A percentile compares a stretch with the other conserved stretches of the same genome.
phyloP scores from a whole-genome alignment of 2,329 filamentous ascomycete species.

The Aspergillus intermedius region DNA sequence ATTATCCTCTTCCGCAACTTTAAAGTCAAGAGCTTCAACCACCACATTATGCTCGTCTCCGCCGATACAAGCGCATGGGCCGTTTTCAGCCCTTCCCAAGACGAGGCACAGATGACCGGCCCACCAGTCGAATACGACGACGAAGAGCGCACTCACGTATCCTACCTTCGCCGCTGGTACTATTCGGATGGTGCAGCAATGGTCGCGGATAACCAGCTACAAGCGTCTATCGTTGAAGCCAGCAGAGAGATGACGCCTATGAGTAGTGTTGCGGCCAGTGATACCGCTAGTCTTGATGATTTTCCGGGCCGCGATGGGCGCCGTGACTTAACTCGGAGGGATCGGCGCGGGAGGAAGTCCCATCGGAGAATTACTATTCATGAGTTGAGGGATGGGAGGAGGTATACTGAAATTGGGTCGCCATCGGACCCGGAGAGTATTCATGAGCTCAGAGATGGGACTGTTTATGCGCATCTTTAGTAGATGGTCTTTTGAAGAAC shows the following conservation, averaged over 20 bases:
- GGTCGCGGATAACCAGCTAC: conserved; percentile 30
- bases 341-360: conserved; percentile 24
- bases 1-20: conserved; percentile 42
- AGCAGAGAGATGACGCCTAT: conserved; percentile 20
- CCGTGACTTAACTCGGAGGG: conserved; percentile 17
- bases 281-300: conserved; percentile 24
- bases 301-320: conserved; percentile 13
- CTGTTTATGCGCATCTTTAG: conserved; percentile 37
- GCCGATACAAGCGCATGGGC: conserved; percentile 41
- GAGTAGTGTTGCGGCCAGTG: conserved; percentile 24
- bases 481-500: too few species aligned
- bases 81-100: conserved; percentile 31
- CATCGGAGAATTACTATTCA: conserved; percentile 36
- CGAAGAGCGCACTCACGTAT: conserved; percentile 32
- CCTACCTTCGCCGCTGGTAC: conserved; percentile 38
- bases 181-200: conserved; percentile 26
- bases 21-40: conserved; percentile 36
- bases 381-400: conserved; percentile 36
- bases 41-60: conserved; percentile 37
- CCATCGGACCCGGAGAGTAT: conserved; percentile 32
- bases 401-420: conserved; percentile 36
- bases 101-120: conserved; percentile 26
- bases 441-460: conserved; percentile 38
- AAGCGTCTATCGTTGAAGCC: conserved; percentile 26
- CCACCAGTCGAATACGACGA: conserved; percentile 35